Evolutionary conservation across 116 monocot species (phyloP), one percentile per base, ranked within the genome.

Genomic region (Zostera marina): DNA sequence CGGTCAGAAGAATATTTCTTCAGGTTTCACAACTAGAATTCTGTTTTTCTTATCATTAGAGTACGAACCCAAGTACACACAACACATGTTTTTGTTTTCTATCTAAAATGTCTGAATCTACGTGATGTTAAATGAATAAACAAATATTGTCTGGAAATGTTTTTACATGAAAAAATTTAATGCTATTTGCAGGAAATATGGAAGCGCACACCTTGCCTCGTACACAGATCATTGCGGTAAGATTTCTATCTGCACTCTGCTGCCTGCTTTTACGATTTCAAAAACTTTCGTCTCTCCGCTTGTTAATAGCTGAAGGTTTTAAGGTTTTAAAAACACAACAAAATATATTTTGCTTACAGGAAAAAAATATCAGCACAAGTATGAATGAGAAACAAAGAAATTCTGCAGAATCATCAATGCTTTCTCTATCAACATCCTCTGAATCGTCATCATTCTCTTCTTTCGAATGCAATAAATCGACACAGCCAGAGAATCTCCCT

Each of bases 401-500:
- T 61, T 82, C 84, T 24, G 68, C 77, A 45, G 94, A 89, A 15
- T 80, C 78, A 44, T 82, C 83, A 6, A 72, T 76, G 58, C 71
- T 72, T 47, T 82, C 83, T 11, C 81, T 79, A 58, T 81, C 85
- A 7, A 83, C 90, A 14, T 78, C 90, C 22, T 79, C 85, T 12
- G 74, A 66, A 24, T 90, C 85, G 14, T 76, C 77, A n/a, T 90
- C 90, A 41, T 89, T 83, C 53, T 85, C 96, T 63, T 90, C 89
- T 59, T 42, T 79, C 2, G 92, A 92, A 5, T 76, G 75, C 40
- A 81, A 65, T 52, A 83, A 65, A 44, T 73, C 83, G 55, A 61
- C 48, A 59, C 81, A 63, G 26, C 76, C 75, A 63, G 88, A 81
- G 19, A 44, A 61, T 9, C 44, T 67, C 12, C 63, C 63, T 9